Evolutionary conservation across 2,329 filamentous ascomycete genomes (phyloP), one percentile per base, ranked within the genome.

Genomic region (Neocucurbitaria cava): DNA sequence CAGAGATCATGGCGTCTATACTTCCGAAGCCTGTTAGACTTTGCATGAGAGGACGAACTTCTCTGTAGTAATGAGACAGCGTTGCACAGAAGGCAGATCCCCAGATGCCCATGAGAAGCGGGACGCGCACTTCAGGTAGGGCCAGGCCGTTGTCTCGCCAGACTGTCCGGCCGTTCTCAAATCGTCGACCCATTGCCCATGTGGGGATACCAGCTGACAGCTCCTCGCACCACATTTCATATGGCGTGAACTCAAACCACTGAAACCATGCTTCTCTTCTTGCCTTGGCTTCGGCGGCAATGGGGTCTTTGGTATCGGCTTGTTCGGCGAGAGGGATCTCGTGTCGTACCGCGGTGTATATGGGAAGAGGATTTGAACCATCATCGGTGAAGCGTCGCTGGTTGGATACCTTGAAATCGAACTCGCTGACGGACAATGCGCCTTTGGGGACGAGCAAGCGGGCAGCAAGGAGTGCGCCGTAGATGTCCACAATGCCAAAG

Each of bases 11-110:
- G 41, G 89, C 86, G 71, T 98, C 93, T 21, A 99, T 81, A 2
- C 89, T 84, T 9, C 81, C 81, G 60, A 97, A 89, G 0, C 92
- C 92, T 5, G 87, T 83, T 20, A 96, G 78, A 11, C 87, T 88
- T 62, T 85, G 86, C 18, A 98, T 81, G 5, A 96, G 76, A 0
- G 95, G 95, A n/a, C 90, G 85, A 42, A 98, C 85, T 76, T 99
- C 95, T 60, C 89, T 91, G 77, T 98, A 98, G 73, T 99, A 99
- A 74, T 98, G 95, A 39, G 91, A 94, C 0, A 99, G 79, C 0
- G 95, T 98, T 0, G 95, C 95, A 66, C 95, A 98, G 71, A 99
- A 98, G 3, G 95, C 95, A 63, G 90, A 96, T 1, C 95, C 95
- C 83, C 95, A 99, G n/a, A 98, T 89, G 0, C 95, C 95, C 80